Conservation (phyloP, 805 yeast genomes). For the Trichomonascus vanleenenianus region DNA sequence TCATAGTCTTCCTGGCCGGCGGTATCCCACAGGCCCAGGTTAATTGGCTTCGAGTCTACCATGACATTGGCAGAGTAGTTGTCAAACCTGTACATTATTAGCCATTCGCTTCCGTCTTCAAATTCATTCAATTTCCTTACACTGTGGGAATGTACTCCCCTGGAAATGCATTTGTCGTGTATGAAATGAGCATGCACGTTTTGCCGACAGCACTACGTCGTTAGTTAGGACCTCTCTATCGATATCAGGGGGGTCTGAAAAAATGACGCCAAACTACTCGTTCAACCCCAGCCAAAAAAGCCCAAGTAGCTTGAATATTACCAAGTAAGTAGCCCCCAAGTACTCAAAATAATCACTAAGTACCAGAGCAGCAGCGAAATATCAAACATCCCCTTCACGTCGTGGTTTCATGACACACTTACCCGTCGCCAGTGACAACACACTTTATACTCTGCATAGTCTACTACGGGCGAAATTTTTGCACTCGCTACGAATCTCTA, state of each 20-base stretch:
- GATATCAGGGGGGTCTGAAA: too few species aligned
- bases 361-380: too few species aligned
- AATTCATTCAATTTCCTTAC: constrained; percentile 16
- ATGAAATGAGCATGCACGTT: constrained; percentile 78
- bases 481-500: too few species aligned
- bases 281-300: neutral
- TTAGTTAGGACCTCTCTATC: constrained; percentile 10
- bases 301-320: too few species aligned
- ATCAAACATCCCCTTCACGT: too few species aligned
- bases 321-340: too few species aligned
- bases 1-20: constrained; percentile 95
- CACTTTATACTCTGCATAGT: constrained; percentile 80
- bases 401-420: too few species aligned
- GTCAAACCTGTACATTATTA: constrained; percentile 43
- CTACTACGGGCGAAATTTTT: too few species aligned
- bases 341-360: too few species aligned
- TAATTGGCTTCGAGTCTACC: constrained; percentile 74
- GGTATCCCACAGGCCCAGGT: constrained; percentile 89
- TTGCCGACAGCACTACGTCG: constrained; percentile 76
- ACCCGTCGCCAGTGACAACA: constrained; percentile 90
- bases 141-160: constrained; percentile 93
- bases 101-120: neutral
- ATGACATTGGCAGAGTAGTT: constrained; percentile 82
- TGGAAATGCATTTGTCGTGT: constrained; percentile 89
- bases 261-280: too few species aligned